phyloP scores from a whole-genome alignment of 1,284 basidiomycete species.

The Agroathelia rolfsii region DNA sequence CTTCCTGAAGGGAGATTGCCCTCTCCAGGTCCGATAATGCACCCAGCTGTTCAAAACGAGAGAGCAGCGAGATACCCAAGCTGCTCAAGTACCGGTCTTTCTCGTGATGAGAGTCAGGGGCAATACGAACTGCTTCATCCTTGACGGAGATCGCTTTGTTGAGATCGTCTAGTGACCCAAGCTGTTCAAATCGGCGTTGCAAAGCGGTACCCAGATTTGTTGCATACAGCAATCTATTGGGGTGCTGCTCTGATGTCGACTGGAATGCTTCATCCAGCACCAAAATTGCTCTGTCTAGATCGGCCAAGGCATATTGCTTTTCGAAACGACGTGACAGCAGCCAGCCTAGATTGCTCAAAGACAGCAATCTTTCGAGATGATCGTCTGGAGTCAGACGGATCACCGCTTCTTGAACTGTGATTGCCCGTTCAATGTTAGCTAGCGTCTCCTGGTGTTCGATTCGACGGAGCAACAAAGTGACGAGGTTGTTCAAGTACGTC shows the following conservation, averaged over 20 bases:
- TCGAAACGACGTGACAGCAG: no score
- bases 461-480: no score
- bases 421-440: conserved; percentile 20
- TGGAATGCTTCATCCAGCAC: conserved; percentile 10
- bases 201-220: conserved; percentile 20
- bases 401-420: conserved; percentile 14
- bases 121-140: conserved; percentile 7
- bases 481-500: no score
- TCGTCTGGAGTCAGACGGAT: no score
- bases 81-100: no score
- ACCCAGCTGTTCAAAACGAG: conserved; percentile 18
- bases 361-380: no score
- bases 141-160: conserved; percentile 14
- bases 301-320: no score
- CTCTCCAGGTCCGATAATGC: conserved; percentile 19
- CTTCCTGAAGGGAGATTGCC: no score
- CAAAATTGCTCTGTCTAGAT: conserved; percentile 17
- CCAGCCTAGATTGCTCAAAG: no score
- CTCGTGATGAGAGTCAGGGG: no score
- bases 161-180: conserved; percentile 18
- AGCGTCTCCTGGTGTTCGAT: no score
- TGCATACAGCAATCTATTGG: conserved; percentile 5
- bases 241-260: conserved; percentile 8
- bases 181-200: conserved; percentile 17
- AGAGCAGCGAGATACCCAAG: conserved; percentile 20